Evolutionary conservation across 2,329 filamentous ascomycete species (phyloP).

Genomic region (Xylaria arbuscula): DNA sequence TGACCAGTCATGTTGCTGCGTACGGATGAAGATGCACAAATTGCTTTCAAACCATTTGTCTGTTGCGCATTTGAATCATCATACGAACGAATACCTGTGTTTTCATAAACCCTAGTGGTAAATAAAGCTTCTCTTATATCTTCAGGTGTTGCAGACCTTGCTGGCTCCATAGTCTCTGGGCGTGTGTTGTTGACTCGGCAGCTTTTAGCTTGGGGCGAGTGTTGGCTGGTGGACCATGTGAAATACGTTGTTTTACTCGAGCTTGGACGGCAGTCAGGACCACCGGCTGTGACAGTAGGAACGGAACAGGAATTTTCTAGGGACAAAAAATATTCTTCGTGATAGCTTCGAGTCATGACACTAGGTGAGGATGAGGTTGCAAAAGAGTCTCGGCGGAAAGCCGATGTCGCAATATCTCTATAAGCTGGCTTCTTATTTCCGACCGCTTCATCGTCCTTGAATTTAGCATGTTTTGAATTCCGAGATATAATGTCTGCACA

Average conservation of each 20-base stretch:
- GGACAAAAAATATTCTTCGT: conserved; percentile 5
- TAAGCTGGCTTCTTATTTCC: background rate
- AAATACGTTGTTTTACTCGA: conserved; percentile 42
- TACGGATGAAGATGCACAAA: conserved; percentile 9
- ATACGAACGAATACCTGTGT: conserved; percentile 41
- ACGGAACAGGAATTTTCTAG: background rate
- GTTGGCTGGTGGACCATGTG: conserved; percentile 46
- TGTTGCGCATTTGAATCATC: conserved; percentile 25
- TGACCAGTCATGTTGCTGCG: background rate
- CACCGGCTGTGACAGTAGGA: background rate
- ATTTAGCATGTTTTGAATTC: conserved; percentile 25
- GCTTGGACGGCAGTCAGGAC: conserved; percentile 12
- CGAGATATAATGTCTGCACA: conserved; percentile 22
- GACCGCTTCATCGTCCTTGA: conserved; percentile 2
- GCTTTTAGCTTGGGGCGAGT: conserved; percentile 31
- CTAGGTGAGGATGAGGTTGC: conserved; percentile 23
- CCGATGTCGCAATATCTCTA: conserved; percentile 11
- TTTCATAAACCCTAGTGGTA: conserved; percentile 44
- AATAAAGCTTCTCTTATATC: conserved; percentile 37
- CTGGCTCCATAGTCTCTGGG: conserved; percentile 22
- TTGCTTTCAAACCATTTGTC: background rate
- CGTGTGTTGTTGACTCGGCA: conserved; percentile 9
- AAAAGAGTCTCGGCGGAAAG: conserved; percentile 19
- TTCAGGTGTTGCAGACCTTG: conserved; percentile 41
- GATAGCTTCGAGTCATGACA: background rate